Evolutionary conservation across 805 yeast genomes (phyloP).

Genomic region (Ogataea methanolica): DNA sequence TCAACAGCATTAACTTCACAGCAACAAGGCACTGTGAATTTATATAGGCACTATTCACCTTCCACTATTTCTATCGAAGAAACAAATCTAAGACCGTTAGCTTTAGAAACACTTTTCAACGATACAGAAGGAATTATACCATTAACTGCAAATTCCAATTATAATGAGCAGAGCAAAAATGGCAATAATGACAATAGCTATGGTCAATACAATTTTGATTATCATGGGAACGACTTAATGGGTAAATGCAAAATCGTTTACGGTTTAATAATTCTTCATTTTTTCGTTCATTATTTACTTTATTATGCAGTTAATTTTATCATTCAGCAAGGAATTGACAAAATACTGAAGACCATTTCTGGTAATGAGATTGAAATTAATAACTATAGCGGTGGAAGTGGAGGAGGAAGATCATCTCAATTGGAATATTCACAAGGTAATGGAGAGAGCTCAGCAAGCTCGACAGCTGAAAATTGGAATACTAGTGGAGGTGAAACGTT

Average conservation of each 20-base stretch:
- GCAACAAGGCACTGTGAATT: too few relatives aligned
- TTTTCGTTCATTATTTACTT: conserved; percentile 16
- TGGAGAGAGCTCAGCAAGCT: conserved; percentile 1
- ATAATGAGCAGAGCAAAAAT: not conserved
- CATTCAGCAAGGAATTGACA: conserved; percentile 17
- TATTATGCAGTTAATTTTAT: conserved; percentile 17
- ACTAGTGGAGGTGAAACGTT: conserved; percentile 16
- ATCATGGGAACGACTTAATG: conserved; percentile 7
- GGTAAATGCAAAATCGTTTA: conserved; percentile 16
- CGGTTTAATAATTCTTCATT: conserved; percentile 14
- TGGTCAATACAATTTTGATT: not conserved
- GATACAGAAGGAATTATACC: too few relatives aligned
- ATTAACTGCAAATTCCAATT: not conserved
- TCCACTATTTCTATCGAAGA: too few relatives aligned
- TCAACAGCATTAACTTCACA: too few relatives aligned
- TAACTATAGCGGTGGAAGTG: conserved; percentile 8
- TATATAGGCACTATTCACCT: too few relatives aligned
- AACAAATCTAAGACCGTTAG: too few relatives aligned
- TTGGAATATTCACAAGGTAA: too few relatives aligned
- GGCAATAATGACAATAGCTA: not conserved
- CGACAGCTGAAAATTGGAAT: conserved; percentile 8
- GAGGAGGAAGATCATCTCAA: not conserved
- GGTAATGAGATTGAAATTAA: conserved; percentile 14
- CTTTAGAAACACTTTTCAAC: too few relatives aligned
- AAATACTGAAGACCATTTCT: conserved; percentile 9